Base-by-base conservation (phyloP, 106 monocot genomes). In the Apostasia ramifera region DNA sequence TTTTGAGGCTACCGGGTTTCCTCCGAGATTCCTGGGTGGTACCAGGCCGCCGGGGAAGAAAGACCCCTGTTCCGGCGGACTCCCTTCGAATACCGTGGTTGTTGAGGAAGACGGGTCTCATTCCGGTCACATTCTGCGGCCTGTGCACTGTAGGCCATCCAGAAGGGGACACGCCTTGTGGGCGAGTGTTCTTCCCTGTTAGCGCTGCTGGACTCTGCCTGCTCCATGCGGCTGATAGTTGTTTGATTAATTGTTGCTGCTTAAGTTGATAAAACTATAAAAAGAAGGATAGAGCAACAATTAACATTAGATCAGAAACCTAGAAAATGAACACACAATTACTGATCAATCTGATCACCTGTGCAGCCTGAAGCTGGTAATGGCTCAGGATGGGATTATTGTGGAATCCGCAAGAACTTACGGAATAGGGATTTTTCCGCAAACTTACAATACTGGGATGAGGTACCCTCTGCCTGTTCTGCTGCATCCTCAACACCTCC, bases 31-130 rank as follows among this genome's bases (percentile, higher is more conserved):
- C 87, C 50, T 60, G 38, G 1, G 70, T 69, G 8, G 42, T 44
- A 0, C 83, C 83, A 1, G 56, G 59, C 3, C 73, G 61, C 47
- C 86, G 84, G 1, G 91, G 91, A 11, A 91, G 65, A 69, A 91
- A 91, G 0, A 91, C 91, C 6, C 91, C 91, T n/a, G 91, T 91
- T 26, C 92, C 92, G 12, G 73, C 65, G 1, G 84, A 81, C 70
- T 78, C 81, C 41, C 74, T 40, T 4, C 77, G 76, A 0, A 62
- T 40, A 10, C 68, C 76, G 37, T 72, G 0, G 0, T 67, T 69
- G 55, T 69, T 67, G 51, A 91, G 79, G 59, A 91, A 84, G 6
- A 91, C 69, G 11, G 87, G 79, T 9, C 84, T 64, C 87, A 87
- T 87, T 1, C 86, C 81, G 2, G 86, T 52, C 3, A 69, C 81